Evolutionary conservation across 352 stramenopile species (phyloP), one percentile per base, ranked within the genome.

Genomic region (Globisporangium uncinulatum): DNA sequence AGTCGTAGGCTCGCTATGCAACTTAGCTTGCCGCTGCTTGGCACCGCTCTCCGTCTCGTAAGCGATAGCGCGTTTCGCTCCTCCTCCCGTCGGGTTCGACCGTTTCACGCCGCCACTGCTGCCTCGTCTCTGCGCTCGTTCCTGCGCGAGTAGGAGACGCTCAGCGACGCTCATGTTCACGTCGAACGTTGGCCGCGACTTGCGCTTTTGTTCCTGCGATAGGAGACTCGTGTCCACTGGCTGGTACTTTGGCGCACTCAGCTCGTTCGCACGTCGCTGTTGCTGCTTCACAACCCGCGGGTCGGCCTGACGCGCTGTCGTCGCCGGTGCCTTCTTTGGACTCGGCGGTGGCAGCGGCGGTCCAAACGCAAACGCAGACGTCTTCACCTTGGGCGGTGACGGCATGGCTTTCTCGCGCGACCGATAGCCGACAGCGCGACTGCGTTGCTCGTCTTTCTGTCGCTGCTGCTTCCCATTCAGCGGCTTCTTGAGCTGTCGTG

Each of bases 151-250:
- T 43, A 84, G 62, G n/a, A 88, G 52, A 9, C 71, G 55, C 51
- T 91, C 81, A 0, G 69, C 76, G 32, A 91, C 81, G 57, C 73
- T 87, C 74, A 91, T 86, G 10, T 79, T 79, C 0, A 61, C 47
- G 19, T 91, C 67, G 47, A 87, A 91, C 31, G 77, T 67, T 34
- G 77, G 67, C 1, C 81, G 61, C 29, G 76, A 86, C 29, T 87
- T 89, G 29, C 76, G 69, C 31, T 79, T 76, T 19, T 87, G 67
- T 56, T 86, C 70, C 46, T 86, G 62, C 3, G 79, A 63, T 37
- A 91, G 66, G 34, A 87, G 62, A 4, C 53, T 59, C n/a, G 70
- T 77, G 50, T 93, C 79, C 9, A 88, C 70, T 3, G 79, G 71
- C 13, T 79, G 64, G 44, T 86, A 63, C 44, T 86, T 87, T 0